Conservation (phyloP, 2,329 filamentous ascomycete species). For the Cladosporium sp. region DNA sequence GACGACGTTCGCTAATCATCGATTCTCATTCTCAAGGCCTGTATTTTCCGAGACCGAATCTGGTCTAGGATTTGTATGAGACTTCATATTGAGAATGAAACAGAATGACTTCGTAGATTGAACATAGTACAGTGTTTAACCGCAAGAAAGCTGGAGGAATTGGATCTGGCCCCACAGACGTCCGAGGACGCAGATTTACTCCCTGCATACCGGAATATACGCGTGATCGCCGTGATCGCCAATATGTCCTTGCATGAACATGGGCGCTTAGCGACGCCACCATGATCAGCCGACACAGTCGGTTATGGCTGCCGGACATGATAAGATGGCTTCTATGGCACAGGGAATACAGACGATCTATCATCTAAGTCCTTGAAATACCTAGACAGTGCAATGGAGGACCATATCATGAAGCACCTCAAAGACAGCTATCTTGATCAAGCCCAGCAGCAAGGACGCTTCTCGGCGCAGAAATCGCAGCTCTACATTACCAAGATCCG, state of each 20-base stretch:
- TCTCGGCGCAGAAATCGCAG: background rate
- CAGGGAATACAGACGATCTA: too few species aligned
- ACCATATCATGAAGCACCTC: conserved; percentile 1
- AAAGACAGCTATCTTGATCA: background rate
- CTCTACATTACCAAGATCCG: background rate
- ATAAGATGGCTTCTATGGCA: background rate
- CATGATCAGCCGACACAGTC: background rate
- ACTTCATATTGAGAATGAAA: too few species aligned
- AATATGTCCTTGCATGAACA: background rate
- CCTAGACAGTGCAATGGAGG: conserved; percentile 5
- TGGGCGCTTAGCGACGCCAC: conserved; percentile 8
- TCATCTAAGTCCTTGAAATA: too few species aligned
- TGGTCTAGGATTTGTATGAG: too few species aligned
- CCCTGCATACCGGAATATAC: background rate
- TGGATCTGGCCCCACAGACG: too few species aligned
- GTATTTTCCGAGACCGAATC: too few species aligned
- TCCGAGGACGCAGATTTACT: background rate
- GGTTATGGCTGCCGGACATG: background rate
- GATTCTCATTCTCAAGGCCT: too few species aligned
- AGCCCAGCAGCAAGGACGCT: conserved; percentile 5
- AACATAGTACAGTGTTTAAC: too few species aligned
- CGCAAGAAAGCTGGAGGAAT: too few species aligned
- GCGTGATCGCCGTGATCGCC: background rate
- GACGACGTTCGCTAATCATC: background rate
- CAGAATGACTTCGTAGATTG: too few species aligned